These are phyloP conservation scores for Candida nanaspora DNA, from an alignment of 805 yeast species.

Conservation along the genomic window DNA sequence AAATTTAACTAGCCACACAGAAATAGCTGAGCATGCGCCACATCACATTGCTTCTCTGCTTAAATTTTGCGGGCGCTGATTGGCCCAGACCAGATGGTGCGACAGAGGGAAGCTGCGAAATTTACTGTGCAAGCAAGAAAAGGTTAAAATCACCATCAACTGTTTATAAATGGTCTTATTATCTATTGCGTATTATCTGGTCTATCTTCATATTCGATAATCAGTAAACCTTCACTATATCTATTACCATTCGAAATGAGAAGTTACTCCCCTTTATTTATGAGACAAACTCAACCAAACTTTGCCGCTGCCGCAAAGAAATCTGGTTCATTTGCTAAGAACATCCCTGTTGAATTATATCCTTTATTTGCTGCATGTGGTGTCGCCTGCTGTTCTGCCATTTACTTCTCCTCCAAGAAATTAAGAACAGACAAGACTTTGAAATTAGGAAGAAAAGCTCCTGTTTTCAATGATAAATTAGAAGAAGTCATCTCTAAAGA, in stretches of 20 bases:
- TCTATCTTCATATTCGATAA: no score
- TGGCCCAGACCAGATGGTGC: no score
- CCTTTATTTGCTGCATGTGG: conserved; percentile 53
- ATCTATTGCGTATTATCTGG: no score
- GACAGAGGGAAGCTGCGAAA: no score
- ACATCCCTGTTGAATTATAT: conserved; percentile 48
- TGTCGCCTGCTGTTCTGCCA: conserved; percentile 41
- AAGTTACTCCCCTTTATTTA: conserved; percentile 8
- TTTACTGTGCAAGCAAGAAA: no score
- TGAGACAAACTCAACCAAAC: conserved; percentile 44
- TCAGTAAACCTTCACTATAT: no score
- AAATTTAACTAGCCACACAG: no score
- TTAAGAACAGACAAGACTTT: conserved; percentile 39
- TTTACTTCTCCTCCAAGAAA: conserved; percentile 46
- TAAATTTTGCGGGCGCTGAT: no score
- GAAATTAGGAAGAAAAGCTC: conserved; percentile 42
- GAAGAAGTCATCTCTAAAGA: conserved; percentile 26
- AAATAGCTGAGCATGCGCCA: no score
- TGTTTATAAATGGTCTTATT: no score
- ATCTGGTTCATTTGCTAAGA: conserved; percentile 14
- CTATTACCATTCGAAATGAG: conserved; percentile 2
- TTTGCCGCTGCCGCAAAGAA: conserved; percentile 37
- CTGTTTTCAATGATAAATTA: conserved; percentile 30
- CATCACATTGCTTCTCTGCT: no score
- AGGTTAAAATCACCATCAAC: no score